Evolutionary conservation across 2,329 filamentous ascomycete genomes (phyloP), one percentile per base, ranked within the genome.

Genomic region (Pseudopithomyces maydicus): DNA sequence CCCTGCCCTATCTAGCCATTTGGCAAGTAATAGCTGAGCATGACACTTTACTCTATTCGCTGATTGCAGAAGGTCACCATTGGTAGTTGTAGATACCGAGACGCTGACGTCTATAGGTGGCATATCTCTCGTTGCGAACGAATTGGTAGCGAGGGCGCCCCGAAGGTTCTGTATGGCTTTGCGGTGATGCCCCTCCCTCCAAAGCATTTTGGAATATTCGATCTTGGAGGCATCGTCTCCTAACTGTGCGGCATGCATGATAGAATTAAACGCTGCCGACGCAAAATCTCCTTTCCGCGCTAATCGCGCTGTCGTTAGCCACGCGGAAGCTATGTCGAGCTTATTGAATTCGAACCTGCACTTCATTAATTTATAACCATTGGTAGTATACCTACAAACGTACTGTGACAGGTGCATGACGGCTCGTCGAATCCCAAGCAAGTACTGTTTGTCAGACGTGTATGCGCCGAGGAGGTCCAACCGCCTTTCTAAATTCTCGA

Each of bases 1-100:
- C 5, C 95, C 95, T n/a, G 94, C 91, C 54, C 85, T 88, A 71
- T 98, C 96, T 26, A 97, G 88, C 96, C 96, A 99, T 74, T 97
- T 98, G 12, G 95, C 95, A 23, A 97, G 85, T 35, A 98, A 82
- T 8, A 99, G 82, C 70, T 96, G 88, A 22, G 95, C 93, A 73
- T 92, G 84, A 6, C 88, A 89, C n/a, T 85, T 86, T 43, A 92
- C 77, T 36, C 89, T 79, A 61, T 87, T 87, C 61, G 85, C 80
- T 56, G 80, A 74, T 58, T 56, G 52, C 3, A 64, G 57, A 2
- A 65, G 56, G 8, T 80, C 61, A 11, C 57, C 76, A 59, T 71
- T 74, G 41, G 75, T 75, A 17, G 74, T 74, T 29, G 74, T 74
- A 42, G 76, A 76, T 17, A 74, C 69, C 5, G 71, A 72, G 46